Percentiles rank a stretch among this genome's conserved stretches.
Evolutionary conservation across 2,329 filamentous ascomycete species (phyloP).

Genomic region (Aureobasidium melanogenum): DNA sequence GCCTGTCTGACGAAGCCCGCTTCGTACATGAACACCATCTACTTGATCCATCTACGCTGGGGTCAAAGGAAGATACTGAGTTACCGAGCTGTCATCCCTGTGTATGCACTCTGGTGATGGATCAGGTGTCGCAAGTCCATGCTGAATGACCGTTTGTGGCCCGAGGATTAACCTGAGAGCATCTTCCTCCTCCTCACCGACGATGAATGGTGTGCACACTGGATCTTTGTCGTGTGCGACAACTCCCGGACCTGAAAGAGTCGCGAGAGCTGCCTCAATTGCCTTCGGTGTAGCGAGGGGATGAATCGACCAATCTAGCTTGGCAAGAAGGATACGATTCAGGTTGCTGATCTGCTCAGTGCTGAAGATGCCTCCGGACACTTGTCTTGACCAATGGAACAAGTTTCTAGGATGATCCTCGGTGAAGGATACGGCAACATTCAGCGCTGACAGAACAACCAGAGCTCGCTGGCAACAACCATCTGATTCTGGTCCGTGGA

Average conservation of each 20-base stretch:
- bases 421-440: slow-evolving; percentile 21
- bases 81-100: neutral
- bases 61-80: neutral
- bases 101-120: neutral
- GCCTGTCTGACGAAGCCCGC: neutral
- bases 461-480: slow-evolving; percentile 16
- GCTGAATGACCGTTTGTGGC: neutral
- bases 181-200: slow-evolving; percentile 4
- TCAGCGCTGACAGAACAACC: slow-evolving; percentile 20
- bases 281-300: slow-evolving; percentile 13
- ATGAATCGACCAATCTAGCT: slow-evolving; percentile 22
- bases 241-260: neutral
- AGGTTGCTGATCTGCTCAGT: slow-evolving; percentile 16
- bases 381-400: slow-evolving; percentile 19
- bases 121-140: slow-evolving; percentile 10
- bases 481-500: slow-evolving; percentile 12
- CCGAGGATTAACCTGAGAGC: slow-evolving; percentile 5
- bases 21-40: neutral
- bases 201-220: neutral
- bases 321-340: slow-evolving; percentile 16
- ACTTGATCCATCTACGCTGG: neutral
- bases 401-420: slow-evolving; percentile 19
- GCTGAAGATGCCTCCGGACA: slow-evolving; percentile 17
- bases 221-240: neutral
- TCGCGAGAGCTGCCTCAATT: slow-evolving; percentile 11